phyloP scores from a whole-genome alignment of 306 rosid species.

The Dalbergia oliveri region DNA sequence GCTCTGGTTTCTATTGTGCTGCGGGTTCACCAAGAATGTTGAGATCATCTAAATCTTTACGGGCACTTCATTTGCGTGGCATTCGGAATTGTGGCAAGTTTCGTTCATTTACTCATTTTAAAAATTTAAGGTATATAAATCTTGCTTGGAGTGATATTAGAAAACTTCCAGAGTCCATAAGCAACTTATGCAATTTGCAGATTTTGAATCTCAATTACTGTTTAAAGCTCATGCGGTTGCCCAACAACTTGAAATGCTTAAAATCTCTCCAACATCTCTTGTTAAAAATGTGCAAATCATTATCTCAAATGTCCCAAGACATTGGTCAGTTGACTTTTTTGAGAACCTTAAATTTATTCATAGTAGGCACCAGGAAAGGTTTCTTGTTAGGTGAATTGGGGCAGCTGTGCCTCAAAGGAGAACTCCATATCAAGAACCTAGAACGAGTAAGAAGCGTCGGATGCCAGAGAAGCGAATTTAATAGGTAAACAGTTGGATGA shows the following conservation, averaged over 20 bases:
- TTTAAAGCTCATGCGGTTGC: neutral
- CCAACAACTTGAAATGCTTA: neutral
- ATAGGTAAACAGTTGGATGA: neutral
- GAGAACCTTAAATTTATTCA: conserved; percentile 14
- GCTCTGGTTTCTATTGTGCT: too few species aligned
- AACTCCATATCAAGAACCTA: conserved; percentile 14
- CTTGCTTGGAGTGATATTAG: neutral
- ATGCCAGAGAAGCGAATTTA: conserved; percentile 37
- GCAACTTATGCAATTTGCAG: conserved; percentile 25
- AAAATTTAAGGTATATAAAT: conserved; percentile 33
- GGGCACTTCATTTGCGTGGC: neutral
- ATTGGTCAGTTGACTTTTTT: conserved; percentile 19
- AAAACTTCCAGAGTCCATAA: conserved; percentile 24
- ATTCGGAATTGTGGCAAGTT: too few species aligned
- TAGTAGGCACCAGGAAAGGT: neutral
- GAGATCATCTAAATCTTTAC: conserved; percentile 15
- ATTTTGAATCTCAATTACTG: conserved; percentile 13
- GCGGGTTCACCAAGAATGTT: neutral
- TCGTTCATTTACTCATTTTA: neutral
- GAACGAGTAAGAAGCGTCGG: conserved; percentile 11
- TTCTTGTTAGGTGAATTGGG: neutral
- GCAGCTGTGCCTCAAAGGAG: conserved; percentile 1
- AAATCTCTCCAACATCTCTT: conserved; percentile 24
- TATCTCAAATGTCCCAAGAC: conserved; percentile 7
- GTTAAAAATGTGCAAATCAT: neutral